A percentile compares a stretch with the other conserved stretches of the same genome.
Evolutionary conservation across 164 flowering plant species (phyloP).

Genomic region (Dillenia suffruticosa): DNA sequence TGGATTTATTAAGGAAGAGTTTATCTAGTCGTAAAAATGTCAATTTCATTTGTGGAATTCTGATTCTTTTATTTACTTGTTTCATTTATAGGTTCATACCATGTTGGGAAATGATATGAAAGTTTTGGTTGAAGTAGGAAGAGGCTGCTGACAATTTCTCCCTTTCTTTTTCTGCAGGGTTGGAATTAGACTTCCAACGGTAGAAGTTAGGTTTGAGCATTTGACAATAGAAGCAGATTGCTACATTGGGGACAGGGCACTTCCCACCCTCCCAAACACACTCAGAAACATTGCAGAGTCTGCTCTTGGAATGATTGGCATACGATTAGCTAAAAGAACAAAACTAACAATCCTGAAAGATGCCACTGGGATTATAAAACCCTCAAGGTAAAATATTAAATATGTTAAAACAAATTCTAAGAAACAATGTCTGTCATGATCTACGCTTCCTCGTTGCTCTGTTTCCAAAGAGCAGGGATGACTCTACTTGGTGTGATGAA

Average conservation of each 20-base stretch:
- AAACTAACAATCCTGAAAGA: conserved; percentile 76
- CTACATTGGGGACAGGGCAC: conserved; percentile 63
- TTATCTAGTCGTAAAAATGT: too few species aligned
- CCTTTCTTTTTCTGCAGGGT: conserved; percentile 38
- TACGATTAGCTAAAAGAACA: conserved; percentile 44
- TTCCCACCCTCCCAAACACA: conserved; percentile 67
- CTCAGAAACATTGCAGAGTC: conserved; percentile 56
- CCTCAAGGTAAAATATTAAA: conserved; percentile 51
- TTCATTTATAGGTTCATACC: not conserved
- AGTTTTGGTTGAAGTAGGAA: too few species aligned
- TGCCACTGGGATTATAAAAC: conserved; percentile 78
- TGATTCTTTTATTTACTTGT: not conserved
- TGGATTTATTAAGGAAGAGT: too few species aligned
- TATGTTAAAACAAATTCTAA: not conserved
- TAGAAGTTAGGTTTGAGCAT: conserved; percentile 79
- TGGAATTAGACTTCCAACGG: conserved; percentile 72
- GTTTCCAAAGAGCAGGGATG: too few species aligned
- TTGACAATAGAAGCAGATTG: conserved; percentile 72
- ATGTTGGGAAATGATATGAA: too few species aligned
- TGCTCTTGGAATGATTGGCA: conserved; percentile 43
- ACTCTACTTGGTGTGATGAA: too few species aligned
- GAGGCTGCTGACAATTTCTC: too few species aligned
- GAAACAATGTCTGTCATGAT: too few species aligned
- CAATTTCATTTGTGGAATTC: too few species aligned
- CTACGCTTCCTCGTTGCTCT: too few species aligned